Evolutionary conservation across 345 rosid genomes (phyloP).

Genomic region (Hibiscus mutabilis): DNA sequence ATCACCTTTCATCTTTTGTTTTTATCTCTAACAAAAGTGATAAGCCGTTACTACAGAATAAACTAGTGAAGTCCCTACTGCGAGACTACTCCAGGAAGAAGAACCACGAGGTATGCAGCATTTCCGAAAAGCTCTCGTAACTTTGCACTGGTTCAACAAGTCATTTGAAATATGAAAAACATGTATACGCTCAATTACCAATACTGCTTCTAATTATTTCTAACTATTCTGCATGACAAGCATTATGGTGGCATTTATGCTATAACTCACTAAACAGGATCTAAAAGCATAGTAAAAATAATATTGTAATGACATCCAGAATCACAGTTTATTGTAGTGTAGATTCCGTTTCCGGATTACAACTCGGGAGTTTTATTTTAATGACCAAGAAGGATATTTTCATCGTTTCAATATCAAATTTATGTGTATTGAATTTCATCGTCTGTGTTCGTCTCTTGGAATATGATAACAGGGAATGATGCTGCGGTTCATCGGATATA

Average conservation of each 20-base stretch:
- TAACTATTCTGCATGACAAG: neutral
- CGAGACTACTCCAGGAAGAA: constrained; percentile 62
- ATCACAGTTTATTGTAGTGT: too few relatives aligned
- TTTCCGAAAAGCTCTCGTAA: too few relatives aligned
- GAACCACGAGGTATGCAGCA: constrained; percentile 48
- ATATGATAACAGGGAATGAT: constrained; percentile 52
- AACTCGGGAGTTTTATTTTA: too few relatives aligned
- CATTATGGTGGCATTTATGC: neutral
- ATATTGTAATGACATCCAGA: too few relatives aligned
- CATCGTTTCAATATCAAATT: too few relatives aligned
- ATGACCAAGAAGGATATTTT: neutral
- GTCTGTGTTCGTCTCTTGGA: constrained; percentile 4
- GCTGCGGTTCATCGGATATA: constrained; percentile 47
- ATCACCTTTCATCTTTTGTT: constrained; percentile 61
- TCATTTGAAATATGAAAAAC: neutral
- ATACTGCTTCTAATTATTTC: neutral
- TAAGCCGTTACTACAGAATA: constrained; percentile 34
- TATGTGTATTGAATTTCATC: neutral
- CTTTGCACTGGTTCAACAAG: neutral
- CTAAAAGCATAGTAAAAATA: too few relatives aligned
- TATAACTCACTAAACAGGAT: neutral
- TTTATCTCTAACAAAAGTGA: constrained; percentile 31
- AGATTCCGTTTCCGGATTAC: too few relatives aligned
- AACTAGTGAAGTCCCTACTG: constrained; percentile 55
- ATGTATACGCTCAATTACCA: neutral